Evolutionary conservation across 345 rosid species (phyloP).

Genomic region (Melaleuca alternifolia): DNA sequence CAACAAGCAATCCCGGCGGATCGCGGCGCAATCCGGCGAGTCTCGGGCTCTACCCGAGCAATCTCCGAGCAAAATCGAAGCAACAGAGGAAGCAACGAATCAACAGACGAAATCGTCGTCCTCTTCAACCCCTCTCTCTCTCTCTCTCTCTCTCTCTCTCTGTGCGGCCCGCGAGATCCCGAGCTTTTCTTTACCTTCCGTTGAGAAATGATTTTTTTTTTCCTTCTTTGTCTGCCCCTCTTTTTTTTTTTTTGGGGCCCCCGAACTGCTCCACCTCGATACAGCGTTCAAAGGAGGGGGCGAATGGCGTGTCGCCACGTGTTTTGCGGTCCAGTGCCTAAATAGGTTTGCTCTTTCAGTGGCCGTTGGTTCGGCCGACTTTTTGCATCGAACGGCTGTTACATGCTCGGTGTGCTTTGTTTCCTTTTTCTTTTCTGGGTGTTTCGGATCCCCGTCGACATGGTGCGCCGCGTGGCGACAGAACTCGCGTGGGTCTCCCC

Average conservation of each 20-base stretch:
- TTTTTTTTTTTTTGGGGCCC: not conserved
- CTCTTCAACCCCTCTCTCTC: conserved; percentile 6
- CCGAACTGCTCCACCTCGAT: not conserved
- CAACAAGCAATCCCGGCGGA: not conserved
- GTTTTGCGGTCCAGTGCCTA: not conserved
- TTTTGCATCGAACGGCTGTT: not conserved
- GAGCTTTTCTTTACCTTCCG: conserved; percentile 4
- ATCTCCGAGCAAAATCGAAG: not conserved
- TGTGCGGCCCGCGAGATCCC: not conserved
- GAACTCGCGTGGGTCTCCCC: conserved; percentile 1
- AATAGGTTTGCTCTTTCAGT: not conserved
- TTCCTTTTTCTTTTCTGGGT: not conserved
- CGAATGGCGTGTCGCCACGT: not conserved
- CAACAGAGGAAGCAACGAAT: not conserved
- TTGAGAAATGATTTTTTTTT: conserved; percentile 2
- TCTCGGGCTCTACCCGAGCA: not conserved
- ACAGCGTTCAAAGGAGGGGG: not conserved
- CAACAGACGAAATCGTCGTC: not conserved
- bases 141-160: conserved; percentile 7
- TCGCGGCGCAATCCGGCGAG: not conserved
- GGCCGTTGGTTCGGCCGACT: not conserved
- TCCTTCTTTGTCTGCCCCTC: not conserved
- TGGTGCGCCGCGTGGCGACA: not conserved
- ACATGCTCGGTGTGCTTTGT: not conserved
- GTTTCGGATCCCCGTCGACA: not conserved